Evolutionary conservation across 495 filamentous ascomycete species (phyloP), one percentile per base, ranked within the genome.

Genomic region (Melanomma pulvis-pyrius): DNA sequence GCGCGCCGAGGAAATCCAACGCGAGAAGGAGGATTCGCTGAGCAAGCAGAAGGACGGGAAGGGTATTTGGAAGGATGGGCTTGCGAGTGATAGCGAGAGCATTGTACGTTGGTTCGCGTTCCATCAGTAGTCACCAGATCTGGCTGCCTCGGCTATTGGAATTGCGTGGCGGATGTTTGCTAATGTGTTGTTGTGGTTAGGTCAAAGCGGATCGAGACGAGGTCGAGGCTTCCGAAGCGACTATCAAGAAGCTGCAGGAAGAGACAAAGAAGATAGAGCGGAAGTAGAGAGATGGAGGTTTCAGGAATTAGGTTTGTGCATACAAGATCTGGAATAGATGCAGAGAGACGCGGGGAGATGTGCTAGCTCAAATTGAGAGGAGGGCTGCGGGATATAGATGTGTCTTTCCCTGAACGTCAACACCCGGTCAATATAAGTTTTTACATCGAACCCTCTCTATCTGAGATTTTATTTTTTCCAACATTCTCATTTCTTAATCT

Each of bases 41-140:
- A 77, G 82, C 72, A 87, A 87, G 79, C 82, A 86, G 56, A 90
- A 90, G 78, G 79, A 85, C 13, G 92, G 92, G 22, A 87, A 88
- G 76, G 90, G 81, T 13, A 83, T 92, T 68, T 96, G 92, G 92
- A 90, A 90, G 76, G 79, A 86, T 21, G 88, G 90, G 73, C 77
- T 97, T 59, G 90, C 90, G 5, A 90, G 86, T 63, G 84, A 90
- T 74, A 91, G 88, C 71, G 92, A 97, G 82, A 87, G 88, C 67
- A 86, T 86, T 71, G 86, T 97, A 84, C 30, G 76, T 73, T 13
- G 1, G 30, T 39, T 17, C 32, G 6, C 13, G 6, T 6, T 36
- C 13, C 32, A 6, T 6, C 6, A 6, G 32, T 36, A 36, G 32
- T n/a, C 22, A 1, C 30, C 39, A 51, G 34, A 8, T 17, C 34